Percentiles rank a stretch among this genome's conserved stretches.
phyloP scores from a whole-genome alignment of 192 early-diverging fungal species.

The Coemansia umbellata region DNA sequence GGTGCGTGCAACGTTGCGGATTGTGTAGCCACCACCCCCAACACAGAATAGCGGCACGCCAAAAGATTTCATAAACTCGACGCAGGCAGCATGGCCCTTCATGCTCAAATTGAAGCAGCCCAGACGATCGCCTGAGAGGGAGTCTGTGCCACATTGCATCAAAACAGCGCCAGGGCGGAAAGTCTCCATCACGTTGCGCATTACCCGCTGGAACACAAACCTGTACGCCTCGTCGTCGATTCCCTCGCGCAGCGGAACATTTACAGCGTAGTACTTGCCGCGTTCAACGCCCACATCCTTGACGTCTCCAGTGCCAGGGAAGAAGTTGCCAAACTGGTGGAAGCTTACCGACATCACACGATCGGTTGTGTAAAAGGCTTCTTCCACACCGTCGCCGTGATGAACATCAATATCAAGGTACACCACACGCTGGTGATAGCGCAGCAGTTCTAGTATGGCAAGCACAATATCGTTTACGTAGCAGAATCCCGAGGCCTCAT shows the following conservation, averaged over 20 bases:
- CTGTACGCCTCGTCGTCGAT: conserved; percentile 87
- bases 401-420: conserved; percentile 99
- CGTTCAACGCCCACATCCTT: conserved; percentile 83
- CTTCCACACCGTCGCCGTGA: conserved; percentile 97
- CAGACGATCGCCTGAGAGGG: conserved; percentile 84
- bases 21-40: conserved; percentile 97
- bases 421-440: conserved; percentile 82
- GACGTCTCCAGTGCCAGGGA: conserved; percentile 95
- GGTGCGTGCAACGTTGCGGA: conserved; percentile 89
- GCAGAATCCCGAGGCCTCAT: conserved; percentile 93
- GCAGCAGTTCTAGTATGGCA: conserved; percentile 82
- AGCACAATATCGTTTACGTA: conserved; percentile 98
- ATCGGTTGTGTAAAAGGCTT: conserved; percentile 96
- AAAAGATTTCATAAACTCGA: conserved; percentile 87
- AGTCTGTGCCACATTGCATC: conserved; percentile 94
- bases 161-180: conserved; percentile 86
- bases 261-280: conserved; percentile 90
- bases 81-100: conserved; percentile 89
- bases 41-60: conserved; percentile 86
- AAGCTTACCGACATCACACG: conserved; percentile 99
- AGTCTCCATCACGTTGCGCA: conserved; percentile 81
- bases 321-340: conserved; percentile 97
- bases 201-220: conserved; percentile 82
- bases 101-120: conserved; percentile 94
- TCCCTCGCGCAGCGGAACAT: conserved; percentile 91